Evolutionary conservation across 805 yeast species (phyloP).

Genomic region (Myxozyma nipponensis): DNA sequence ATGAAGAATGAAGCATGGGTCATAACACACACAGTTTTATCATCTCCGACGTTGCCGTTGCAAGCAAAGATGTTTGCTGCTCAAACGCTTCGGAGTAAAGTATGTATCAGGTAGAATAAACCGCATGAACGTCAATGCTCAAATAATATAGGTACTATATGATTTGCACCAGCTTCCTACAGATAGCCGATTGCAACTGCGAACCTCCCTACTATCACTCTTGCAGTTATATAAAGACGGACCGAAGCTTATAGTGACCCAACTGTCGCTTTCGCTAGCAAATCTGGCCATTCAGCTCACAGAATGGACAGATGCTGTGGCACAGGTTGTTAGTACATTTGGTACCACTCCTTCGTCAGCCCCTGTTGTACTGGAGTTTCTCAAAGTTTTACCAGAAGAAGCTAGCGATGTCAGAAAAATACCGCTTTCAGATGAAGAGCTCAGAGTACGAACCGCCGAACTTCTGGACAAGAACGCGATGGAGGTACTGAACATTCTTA

Average conservation of each 20-base stretch:
- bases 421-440: slow-evolving; percentile 78
- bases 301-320: slow-evolving; percentile 67
- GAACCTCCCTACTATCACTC: slow-evolving; percentile 60
- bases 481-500: slow-evolving; percentile 60
- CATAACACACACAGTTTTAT: slow-evolving; percentile 47
- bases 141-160: slow-evolving; percentile 52
- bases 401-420: slow-evolving; percentile 70
- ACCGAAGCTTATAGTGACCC: slow-evolving; percentile 67
- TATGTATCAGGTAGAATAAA: slow-evolving; percentile 13
- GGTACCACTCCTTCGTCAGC: slow-evolving; percentile 40
- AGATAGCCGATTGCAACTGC: slow-evolving; percentile 55
- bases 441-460: slow-evolving; percentile 56
- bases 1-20: slow-evolving; percentile 63
- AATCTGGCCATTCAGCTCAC: slow-evolving; percentile 75
- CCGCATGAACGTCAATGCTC: not conserved
- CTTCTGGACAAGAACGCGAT: slow-evolving; percentile 65
- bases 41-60: slow-evolving; percentile 35
- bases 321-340: slow-evolving; percentile 57
- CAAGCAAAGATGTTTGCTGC: slow-evolving; percentile 79
- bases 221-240: slow-evolving; percentile 48
- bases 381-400: slow-evolving; percentile 89
- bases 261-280: slow-evolving; percentile 75
- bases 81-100: slow-evolving; percentile 80
- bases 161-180: slow-evolving; percentile 76
- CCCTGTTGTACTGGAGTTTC: slow-evolving; percentile 64